Evolutionary conservation across 163 green algal genomes (phyloP), one percentile per base, ranked within the genome.

Genomic region (Chlamydomonas reinhardtii): DNA sequence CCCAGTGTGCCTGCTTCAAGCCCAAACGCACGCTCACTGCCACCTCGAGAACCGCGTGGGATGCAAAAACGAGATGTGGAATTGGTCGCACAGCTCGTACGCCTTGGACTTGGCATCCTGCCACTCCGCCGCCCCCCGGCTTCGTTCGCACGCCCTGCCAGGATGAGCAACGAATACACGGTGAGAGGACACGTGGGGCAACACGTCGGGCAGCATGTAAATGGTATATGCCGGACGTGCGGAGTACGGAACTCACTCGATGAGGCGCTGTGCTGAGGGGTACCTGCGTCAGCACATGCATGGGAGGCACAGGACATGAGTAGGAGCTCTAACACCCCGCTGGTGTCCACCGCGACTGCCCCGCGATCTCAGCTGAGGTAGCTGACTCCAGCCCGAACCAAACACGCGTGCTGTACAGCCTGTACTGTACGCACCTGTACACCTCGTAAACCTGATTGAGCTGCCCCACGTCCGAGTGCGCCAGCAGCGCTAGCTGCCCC

Each of bases 381-480:
- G n/a, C n/a, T n/a, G n/a, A n/a, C n/a, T n/a, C n/a, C n/a, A n/a
- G n/a, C n/a, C n/a, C n/a, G n/a, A n/a, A n/a, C n/a, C n/a, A n/a
- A n/a, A n/a, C n/a, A n/a, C n/a, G n/a, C n/a, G n/a, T n/a, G n/a
- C n/a, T n/a, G n/a, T n/a, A n/a, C n/a, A n/a, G n/a, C n/a, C n/a
- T n/a, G n/a, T n/a, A n/a, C n/a, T 1, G 14, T 17, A 56, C 70
- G 16, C 35, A 75, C 70, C 70, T 54, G 70, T 75, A 75, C 16
- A 78, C 25, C 72, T 78, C 72, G 27, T 34, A 37, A 12, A 78
- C 72, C 27, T 27, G 22, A 39, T 78, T 78, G 19, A 78, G 39
- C 19, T 39, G 72, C 14, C 72, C 72, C 27, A 78, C 72, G 29
- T 78, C 72, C 31, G 43, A 39, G 72, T 78, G 64, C 14, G 22